A percentile compares a stretch with the other conserved stretches of the same genome.
Conservation (phyloP, 768 basidiomycete genomes). For the Fibroporia radiculosa region DNA sequence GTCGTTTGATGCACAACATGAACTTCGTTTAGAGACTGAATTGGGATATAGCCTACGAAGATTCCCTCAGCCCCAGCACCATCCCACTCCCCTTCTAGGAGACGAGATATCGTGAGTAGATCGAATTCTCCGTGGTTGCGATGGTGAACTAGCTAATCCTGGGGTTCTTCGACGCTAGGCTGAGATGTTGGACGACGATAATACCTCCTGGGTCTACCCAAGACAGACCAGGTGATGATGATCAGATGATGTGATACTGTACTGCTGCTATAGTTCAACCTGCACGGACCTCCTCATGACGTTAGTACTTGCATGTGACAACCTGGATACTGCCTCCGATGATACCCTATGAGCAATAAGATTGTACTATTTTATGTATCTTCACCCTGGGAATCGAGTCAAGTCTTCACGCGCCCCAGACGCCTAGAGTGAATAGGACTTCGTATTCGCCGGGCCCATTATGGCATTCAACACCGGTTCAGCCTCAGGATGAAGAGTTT, state of each 20-base stretch:
- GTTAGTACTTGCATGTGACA: too few species aligned
- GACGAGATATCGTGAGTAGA: background rate
- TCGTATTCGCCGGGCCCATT: too few species aligned
- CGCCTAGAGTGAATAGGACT: too few species aligned
- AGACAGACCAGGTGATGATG: background rate
- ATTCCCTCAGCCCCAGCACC: background rate
- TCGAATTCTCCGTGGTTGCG: background rate
- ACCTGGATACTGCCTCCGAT: too few species aligned
- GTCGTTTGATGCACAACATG: background rate
- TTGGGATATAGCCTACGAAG: background rate
- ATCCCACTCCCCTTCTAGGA: background rate
- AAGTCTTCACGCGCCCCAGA: too few species aligned
- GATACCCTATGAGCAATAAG: too few species aligned
- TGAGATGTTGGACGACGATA: constrained; percentile 26
- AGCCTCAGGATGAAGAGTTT: too few species aligned
- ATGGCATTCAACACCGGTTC: too few species aligned
- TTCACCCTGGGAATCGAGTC: too few species aligned
- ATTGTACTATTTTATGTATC: too few species aligned
- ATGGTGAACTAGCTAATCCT: background rate
- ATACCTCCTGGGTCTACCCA: constrained; percentile 22
- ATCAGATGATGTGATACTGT: background rate
- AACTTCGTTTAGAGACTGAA: background rate
- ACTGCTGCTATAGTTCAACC: too few species aligned
- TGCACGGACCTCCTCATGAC: too few species aligned
- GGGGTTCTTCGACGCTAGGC: constrained; percentile 11